phyloP scores from a whole-genome alignment of 371 early-diverging fungal species.

The Blyttiomyces sp. region DNA sequence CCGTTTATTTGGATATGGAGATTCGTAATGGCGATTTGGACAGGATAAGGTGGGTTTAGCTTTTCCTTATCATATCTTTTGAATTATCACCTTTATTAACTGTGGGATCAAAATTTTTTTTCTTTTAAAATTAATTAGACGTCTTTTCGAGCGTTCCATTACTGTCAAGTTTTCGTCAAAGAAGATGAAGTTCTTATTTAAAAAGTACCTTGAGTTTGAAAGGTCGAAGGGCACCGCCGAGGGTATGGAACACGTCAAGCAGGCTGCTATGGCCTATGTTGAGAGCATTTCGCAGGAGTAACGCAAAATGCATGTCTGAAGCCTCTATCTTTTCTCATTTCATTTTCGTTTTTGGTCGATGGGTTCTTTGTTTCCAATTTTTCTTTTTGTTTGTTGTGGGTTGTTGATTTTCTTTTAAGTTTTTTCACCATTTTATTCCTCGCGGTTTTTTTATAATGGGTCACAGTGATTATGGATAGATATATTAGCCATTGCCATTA shows the following conservation, averaged over 20 bases:
- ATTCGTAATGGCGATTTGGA: slow-evolving; percentile 66
- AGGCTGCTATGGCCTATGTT: slow-evolving; percentile 81
- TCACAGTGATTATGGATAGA: too few relatives aligned
- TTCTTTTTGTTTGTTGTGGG: too few relatives aligned
- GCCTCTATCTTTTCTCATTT: background rate
- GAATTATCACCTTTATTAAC: too few relatives aligned
- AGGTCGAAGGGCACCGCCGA: slow-evolving; percentile 77
- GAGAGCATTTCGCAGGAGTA: slow-evolving; percentile 35
- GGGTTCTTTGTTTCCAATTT: background rate
- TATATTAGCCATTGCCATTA: too few relatives aligned
- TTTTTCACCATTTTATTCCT: too few relatives aligned
- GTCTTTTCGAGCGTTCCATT: slow-evolving; percentile 85
- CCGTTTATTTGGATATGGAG: slow-evolving; percentile 93
- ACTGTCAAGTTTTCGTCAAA: slow-evolving; percentile 86
- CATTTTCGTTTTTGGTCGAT: background rate
- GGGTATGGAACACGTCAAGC: slow-evolving; percentile 80
- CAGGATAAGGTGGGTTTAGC: slow-evolving; percentile 55
- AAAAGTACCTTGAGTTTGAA: slow-evolving; percentile 93
- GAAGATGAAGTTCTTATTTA: slow-evolving; percentile 97
- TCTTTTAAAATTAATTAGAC: slow-evolving; percentile 46
- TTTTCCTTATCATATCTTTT: too few relatives aligned
- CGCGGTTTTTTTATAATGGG: too few relatives aligned
- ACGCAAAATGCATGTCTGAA: background rate
- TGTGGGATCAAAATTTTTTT: background rate
- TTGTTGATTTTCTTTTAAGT: too few relatives aligned